phyloP scores from a whole-genome alignment of 2,329 filamentous ascomycete genomes.

The Claviceps africana region DNA sequence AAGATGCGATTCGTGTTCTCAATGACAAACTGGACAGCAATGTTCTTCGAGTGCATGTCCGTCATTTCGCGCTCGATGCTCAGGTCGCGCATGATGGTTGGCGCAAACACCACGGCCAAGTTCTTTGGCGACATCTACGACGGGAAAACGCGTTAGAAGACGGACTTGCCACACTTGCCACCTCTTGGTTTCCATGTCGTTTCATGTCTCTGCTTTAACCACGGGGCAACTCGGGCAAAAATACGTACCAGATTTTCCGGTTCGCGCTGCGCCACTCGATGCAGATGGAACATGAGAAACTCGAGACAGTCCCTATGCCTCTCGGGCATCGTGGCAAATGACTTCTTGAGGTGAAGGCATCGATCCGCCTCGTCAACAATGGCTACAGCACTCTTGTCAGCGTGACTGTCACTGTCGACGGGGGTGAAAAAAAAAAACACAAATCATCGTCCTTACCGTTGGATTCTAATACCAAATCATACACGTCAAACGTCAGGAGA shows the following conservation, averaged over 20 bases:
- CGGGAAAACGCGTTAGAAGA: background rate
- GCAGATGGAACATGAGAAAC: slow-evolving; percentile 87
- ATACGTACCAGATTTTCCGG: slow-evolving; percentile 66
- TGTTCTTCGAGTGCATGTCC: slow-evolving; percentile 87
- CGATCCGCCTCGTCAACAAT: slow-evolving; percentile 53
- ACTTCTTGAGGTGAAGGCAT: slow-evolving; percentile 55
- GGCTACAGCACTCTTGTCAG: slow-evolving; percentile 25
- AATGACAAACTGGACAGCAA: slow-evolving; percentile 82
- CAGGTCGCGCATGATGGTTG: slow-evolving; percentile 87
- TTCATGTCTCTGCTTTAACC: no score
- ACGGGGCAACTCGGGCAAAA: background rate
- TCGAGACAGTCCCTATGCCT: slow-evolving; percentile 82
- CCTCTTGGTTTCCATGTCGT: no score
- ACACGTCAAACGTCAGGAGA: slow-evolving; percentile 82
- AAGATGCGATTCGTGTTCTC: slow-evolving; percentile 82
- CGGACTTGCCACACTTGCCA: no score
- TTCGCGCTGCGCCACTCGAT: slow-evolving; percentile 69
- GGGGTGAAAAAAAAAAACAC: no score
- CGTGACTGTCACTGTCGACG: no score
- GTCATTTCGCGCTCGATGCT: slow-evolving; percentile 90
- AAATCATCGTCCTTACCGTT: no score
- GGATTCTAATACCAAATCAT: slow-evolving; percentile 76
- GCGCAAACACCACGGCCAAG: slow-evolving; percentile 89
- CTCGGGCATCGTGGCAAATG: slow-evolving; percentile 65
- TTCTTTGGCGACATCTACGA: slow-evolving; percentile 87